Percentiles rank a stretch among this genome's conserved stretches.
Conservation (phyloP, 1,284 basidiomycete genomes). For the Malassezia globosa region DNA sequence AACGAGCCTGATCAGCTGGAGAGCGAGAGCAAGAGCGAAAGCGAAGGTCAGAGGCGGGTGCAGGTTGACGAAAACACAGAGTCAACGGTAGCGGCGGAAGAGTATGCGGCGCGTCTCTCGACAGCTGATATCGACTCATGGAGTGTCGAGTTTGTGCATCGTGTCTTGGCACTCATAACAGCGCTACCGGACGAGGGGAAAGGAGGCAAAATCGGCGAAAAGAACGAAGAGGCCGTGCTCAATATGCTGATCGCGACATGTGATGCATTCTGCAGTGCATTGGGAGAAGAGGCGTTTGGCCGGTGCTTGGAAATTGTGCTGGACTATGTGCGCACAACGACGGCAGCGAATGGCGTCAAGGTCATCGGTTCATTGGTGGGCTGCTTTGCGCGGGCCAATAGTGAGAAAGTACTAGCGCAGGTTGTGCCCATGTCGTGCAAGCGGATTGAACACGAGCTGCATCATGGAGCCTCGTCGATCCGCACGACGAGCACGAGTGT, state of each 20-base stretch:
- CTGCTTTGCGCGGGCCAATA: conserved; percentile 69
- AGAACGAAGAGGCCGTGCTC: conserved; percentile 70
- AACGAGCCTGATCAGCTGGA: background rate
- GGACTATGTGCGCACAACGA: conserved; percentile 65
- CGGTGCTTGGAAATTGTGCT: conserved; percentile 71
- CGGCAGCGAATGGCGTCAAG: conserved; percentile 66
- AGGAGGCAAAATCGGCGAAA: conserved; percentile 64
- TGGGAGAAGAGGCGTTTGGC: conserved; percentile 77
- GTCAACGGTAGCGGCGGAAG: conserved; percentile 54
- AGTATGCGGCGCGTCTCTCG: conserved; percentile 53
- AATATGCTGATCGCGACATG: conserved; percentile 69
- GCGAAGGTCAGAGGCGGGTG: too few species aligned
- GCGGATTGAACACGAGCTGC: conserved; percentile 76
- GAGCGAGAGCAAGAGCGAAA: too few species aligned
- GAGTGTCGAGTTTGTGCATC: conserved; percentile 74
- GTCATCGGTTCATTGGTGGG: conserved; percentile 80
- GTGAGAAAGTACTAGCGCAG: conserved; percentile 64
- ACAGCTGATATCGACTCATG: conserved; percentile 73
- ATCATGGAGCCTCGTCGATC: conserved; percentile 79
- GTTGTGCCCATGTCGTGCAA: conserved; percentile 68
- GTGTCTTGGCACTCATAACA: conserved; percentile 76
- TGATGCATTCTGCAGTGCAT: conserved; percentile 73
- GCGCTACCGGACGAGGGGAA: conserved; percentile 83
- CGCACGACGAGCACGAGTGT: conserved; percentile 76
- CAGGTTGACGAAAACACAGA: conserved; percentile 15